These are phyloP conservation scores for Gloeostereum incarnatum DNA, from an alignment of 768 basidiomycete genomes.

Conservation along the genomic window DNA sequence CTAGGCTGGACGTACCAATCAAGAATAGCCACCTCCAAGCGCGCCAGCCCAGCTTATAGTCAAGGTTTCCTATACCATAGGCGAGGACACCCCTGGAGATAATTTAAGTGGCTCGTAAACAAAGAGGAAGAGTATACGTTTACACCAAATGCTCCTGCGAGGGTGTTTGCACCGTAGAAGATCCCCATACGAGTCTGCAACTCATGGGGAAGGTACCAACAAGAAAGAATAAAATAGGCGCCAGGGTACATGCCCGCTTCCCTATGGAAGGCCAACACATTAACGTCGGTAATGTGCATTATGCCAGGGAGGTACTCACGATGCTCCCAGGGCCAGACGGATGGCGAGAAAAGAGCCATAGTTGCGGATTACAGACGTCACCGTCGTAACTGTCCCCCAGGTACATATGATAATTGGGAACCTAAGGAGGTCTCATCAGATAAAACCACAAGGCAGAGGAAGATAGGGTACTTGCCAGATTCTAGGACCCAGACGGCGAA, in stretches of 20 bases:
- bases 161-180: neutral
- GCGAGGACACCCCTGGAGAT: neutral
- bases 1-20: no score
- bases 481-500: neutral
- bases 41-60: neutral
- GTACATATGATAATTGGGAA: slow-evolving; percentile 1
- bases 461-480: neutral
- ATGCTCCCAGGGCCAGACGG: neutral
- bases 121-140: neutral
- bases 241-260: slow-evolving; percentile 3
- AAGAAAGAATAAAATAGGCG: slow-evolving; percentile 1
- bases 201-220: slow-evolving; percentile 3
- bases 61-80: neutral
- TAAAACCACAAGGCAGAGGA: neutral
- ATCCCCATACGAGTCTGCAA: slow-evolving; percentile 1
- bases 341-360: neutral
- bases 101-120: no score
- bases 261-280: neutral
- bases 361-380: neutral
- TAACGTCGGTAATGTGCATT: neutral
- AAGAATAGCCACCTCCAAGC: neutral
- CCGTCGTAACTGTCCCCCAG: neutral
- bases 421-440: neutral
- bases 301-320: neutral
- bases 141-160: neutral